Evolutionary conservation across 495 filamentous ascomycete genomes (phyloP).

Genomic region (Cenococcum geophilum): DNA sequence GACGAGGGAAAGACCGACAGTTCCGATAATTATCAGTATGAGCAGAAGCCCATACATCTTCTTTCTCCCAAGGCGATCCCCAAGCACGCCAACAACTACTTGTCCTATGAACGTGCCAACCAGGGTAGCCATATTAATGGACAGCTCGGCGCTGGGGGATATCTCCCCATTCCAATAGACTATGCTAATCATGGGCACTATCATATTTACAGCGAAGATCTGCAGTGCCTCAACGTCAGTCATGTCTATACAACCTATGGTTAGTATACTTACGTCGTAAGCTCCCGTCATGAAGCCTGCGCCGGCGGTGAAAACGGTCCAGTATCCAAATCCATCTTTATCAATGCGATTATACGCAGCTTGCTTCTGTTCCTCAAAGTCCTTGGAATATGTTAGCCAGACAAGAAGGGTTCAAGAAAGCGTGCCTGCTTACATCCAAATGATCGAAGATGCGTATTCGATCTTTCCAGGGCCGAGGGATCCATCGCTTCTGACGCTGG

Average conservation of each 20-base stretch:
- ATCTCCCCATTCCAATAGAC: conserved; percentile 1
- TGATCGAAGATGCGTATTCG: not conserved
- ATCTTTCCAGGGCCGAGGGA: not conserved
- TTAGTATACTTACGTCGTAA: not conserved
- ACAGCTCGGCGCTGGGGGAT: not conserved
- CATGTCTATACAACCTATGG: not conserved
- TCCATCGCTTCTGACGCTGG: not conserved
- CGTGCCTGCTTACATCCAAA: not conserved
- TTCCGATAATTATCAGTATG: not conserved
- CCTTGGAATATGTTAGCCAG: not conserved
- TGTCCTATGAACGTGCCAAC: conserved; percentile 1
- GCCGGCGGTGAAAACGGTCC: conserved; percentile 8
- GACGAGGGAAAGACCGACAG: not conserved
- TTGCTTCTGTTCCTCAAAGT: not conserved
- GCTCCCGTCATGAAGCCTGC: conserved; percentile 1
- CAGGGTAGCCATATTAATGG: conserved; percentile 1
- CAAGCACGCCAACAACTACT: not conserved
- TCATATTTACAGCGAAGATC: conserved; percentile 6
- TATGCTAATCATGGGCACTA: not conserved
- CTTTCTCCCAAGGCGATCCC: not conserved
- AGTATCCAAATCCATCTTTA: conserved; percentile 12
- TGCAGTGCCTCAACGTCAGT: not conserved
- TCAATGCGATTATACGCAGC: not conserved
- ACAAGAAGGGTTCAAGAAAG: not conserved
- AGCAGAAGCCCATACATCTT: not conserved